phyloP scores from a whole-genome alignment of 2,329 filamentous ascomycete species.

The Aspergillus ochraceus region DNA sequence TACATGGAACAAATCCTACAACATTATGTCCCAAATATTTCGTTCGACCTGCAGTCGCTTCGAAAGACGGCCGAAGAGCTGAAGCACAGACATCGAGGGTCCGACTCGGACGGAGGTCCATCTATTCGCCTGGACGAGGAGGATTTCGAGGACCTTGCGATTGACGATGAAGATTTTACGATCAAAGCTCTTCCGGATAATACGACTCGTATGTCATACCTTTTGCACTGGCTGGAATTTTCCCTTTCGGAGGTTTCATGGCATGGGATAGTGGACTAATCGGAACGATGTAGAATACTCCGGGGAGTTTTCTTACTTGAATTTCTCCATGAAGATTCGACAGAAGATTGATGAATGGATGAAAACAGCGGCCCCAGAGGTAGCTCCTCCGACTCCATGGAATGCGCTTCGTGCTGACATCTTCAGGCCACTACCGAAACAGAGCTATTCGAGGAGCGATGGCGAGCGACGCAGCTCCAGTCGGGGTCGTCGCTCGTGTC shows the following conservation, averaged over 20 bases:
- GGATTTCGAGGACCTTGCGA: slow-evolving; percentile 41
- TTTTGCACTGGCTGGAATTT: neutral
- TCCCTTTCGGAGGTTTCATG: neutral
- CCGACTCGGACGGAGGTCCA: slow-evolving; percentile 29
- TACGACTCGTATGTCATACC: slow-evolving; percentile 35
- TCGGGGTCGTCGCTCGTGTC: slow-evolving; percentile 40
- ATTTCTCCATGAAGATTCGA: slow-evolving; percentile 46
- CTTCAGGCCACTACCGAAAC: slow-evolving; percentile 36
- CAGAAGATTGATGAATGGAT: slow-evolving; percentile 46
- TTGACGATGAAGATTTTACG: slow-evolving; percentile 43
- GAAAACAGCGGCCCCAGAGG: slow-evolving; percentile 38
- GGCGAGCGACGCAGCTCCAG: slow-evolving; percentile 44
- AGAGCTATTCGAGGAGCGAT: slow-evolving; percentile 44
- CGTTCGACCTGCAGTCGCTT: slow-evolving; percentile 44
- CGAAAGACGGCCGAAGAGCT: slow-evolving; percentile 47
- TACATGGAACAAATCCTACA: slow-evolving; percentile 52
- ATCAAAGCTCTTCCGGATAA: slow-evolving; percentile 42
- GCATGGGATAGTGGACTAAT: neutral
- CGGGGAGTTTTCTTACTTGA: slow-evolving; percentile 47
- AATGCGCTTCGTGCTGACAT: slow-evolving; percentile 7
- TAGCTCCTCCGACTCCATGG: slow-evolving; percentile 14
- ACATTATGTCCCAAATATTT: slow-evolving; percentile 49
- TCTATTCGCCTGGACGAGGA: slow-evolving; percentile 34
- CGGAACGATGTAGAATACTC: slow-evolving; percentile 39
- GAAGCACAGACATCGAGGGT: slow-evolving; percentile 37